Conservation (phyloP, 164 flowering plant genomes). For the Kingdonia uniflora region DNA sequence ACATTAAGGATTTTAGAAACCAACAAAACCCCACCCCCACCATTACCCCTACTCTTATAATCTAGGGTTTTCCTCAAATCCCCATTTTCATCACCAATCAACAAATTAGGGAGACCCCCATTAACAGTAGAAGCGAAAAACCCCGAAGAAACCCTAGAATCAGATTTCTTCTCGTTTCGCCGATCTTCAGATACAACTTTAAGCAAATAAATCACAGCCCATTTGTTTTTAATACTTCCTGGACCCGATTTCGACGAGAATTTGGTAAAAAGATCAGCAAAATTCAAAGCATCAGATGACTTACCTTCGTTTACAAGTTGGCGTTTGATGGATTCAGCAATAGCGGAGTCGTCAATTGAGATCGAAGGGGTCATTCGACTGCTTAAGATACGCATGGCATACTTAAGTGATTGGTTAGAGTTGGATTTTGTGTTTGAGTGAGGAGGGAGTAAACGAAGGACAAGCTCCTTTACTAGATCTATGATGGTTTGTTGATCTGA, state of each 20-base stretch:
- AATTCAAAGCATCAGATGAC: conserved; percentile 77
- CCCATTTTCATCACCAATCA: conserved; percentile 12
- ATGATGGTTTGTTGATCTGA: conserved; percentile 25
- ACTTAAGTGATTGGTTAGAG: conserved; percentile 40
- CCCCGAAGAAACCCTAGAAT: conserved; percentile 21
- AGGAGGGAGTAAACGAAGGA: conserved; percentile 41
- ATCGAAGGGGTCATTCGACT: conserved; percentile 87
- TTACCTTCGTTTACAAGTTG: conserved; percentile 75
- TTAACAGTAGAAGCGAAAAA: conserved; percentile 23
- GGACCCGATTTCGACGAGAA: conserved; percentile 62
- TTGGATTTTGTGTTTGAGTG: conserved; percentile 2
- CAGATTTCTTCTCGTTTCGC: conserved; percentile 11
- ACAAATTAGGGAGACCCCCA: conserved; percentile 40
- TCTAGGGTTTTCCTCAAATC: conserved; percentile 12
- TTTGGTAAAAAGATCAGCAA: conserved; percentile 74
- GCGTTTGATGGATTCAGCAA: conserved; percentile 90
- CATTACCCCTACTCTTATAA: conserved; percentile 21
- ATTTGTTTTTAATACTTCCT: conserved; percentile 62
- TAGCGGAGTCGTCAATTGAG: conserved; percentile 63
- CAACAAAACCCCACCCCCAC: conserved; percentile 59
- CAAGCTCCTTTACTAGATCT: conserved; percentile 84
- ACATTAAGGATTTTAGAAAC: conserved; percentile 73
- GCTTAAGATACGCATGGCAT: conserved; percentile 66
- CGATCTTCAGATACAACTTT: conserved; percentile 70
- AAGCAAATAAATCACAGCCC: conserved; percentile 83